Percentiles rank a stretch among this genome's conserved stretches.
Conservation (phyloP, 495 filamentous ascomycete genomes). For the Aspergillus asperescens region DNA sequence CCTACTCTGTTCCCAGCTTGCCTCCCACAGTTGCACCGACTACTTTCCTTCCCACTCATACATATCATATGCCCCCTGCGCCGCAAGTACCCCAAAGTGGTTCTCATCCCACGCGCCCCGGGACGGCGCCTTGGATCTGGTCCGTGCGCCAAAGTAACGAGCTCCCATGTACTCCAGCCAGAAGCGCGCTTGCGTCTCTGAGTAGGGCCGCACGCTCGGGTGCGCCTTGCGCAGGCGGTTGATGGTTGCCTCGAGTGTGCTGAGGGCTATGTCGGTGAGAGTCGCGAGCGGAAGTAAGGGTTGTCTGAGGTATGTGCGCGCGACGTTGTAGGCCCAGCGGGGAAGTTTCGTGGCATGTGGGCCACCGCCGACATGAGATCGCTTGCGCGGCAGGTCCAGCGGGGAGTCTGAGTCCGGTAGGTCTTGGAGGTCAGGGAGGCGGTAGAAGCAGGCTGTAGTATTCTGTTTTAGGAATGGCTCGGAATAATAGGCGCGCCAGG, state of each 20-base stretch:
- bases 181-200: conserved; percentile 23
- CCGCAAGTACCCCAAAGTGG: conserved; percentile 15
- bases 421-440: conserved; percentile 24
- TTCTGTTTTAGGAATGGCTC: conserved; percentile 17
- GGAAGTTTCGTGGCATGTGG: conserved; percentile 18
- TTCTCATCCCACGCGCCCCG: conserved; percentile 9
- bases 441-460: conserved; percentile 23
- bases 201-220: conserved; percentile 19
- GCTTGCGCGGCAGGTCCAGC: conserved; percentile 14
- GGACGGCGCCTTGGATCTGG: too few species aligned
- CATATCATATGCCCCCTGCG: conserved; percentile 22
- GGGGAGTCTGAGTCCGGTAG: conserved; percentile 20
- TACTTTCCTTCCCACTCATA: conserved; percentile 19
- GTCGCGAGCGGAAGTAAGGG: conserved; percentile 15
- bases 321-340: conserved; percentile 20
- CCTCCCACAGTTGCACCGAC: conserved; percentile 15
- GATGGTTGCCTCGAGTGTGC: conserved; percentile 22
- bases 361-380: conserved; percentile 6
- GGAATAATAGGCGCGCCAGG: conserved; percentile 24
- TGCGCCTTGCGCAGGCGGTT: conserved; percentile 15
- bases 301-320: conserved; percentile 15
- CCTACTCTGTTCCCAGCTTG: conserved; percentile 8
- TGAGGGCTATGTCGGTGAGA: conserved; percentile 21
- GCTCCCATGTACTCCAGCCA: conserved; percentile 19
- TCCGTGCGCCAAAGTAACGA: too few species aligned